Base-by-base conservation (phyloP, 495 filamentous ascomycete genomes). In the Penicillium fimorum region DNA sequence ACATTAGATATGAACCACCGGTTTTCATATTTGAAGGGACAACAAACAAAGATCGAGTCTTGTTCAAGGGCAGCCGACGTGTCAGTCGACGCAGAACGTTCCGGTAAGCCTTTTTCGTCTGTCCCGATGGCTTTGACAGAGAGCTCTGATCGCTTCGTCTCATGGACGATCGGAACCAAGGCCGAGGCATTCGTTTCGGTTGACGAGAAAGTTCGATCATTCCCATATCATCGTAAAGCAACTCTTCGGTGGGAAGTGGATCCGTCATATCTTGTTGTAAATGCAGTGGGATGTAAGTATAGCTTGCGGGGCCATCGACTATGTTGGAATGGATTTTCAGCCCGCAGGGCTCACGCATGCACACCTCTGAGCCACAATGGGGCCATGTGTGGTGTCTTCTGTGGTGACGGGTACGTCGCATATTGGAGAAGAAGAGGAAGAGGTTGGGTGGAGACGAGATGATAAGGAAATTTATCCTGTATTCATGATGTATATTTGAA, bases 371-470 rank as follows among this genome's bases (percentile, higher is more conserved):
- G 47, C 68, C 67, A 52, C 72, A 72, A 56, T 73, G 69, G 6
- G 73, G 73, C 73, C 73, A 76, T 43, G 72, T 71, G 47, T 76
- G 72, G 51, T 72, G 68, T 58, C 73, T 57, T 62, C 61, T 56
- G 57, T 76, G 73, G 55, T 74, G 62, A 24, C 58, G 62, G 17
- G 62, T 43, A 33, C 53, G 57, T 13, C 70, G 56, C 73, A 76
- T 75, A 35, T 32, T 56, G 22, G 25, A 5, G 10, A 27, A 17
- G 20, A 37, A 47, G 41, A 51, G 9, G 17, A 22, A n/a, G 3
- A 22, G 12, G n/a, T 4, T n/a, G 17, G 0, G 18, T 29, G 42
- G 5, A 17, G 35, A 22, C n/a, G 3, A 18, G 30, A 47, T 35
- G 15, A 4, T 11, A 2, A 1, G 17, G 17, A 37, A 5, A 11